These are phyloP conservation scores for Erucastrum elatum DNA, from an alignment of 345 rosid genomes.

Conservation along the genomic window DNA sequence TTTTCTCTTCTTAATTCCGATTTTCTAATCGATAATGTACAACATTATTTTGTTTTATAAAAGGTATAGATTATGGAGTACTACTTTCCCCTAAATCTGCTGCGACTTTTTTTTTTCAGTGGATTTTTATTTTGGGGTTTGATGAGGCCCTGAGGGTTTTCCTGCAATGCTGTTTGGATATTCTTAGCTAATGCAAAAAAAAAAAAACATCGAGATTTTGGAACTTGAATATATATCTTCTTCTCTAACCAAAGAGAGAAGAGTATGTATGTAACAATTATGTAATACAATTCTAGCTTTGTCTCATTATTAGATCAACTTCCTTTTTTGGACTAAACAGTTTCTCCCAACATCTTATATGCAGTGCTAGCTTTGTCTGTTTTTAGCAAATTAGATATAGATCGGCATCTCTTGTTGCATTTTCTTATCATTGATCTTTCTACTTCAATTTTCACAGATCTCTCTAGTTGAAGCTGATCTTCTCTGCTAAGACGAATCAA, in stretches of 20 bases:
- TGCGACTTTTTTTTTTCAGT: conserved; percentile 8
- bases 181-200: background rate
- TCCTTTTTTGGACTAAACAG: conserved; percentile 19
- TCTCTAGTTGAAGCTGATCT: background rate
- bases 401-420: conserved; percentile 6
- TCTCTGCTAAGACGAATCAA: conserved; percentile 15
- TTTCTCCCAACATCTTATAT: conserved; percentile 18
- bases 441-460: conserved; percentile 24
- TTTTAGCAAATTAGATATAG: background rate
- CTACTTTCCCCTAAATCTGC: background rate
- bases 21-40: background rate
- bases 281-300: background rate
- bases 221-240: background rate
- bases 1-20: background rate
- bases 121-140: background rate
- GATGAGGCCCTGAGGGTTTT: background rate
- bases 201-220: background rate
- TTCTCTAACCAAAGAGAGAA: conserved; percentile 5
- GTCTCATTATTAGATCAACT: background rate
- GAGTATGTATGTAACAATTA: background rate
- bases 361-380: conserved; percentile 1
- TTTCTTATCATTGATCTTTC: background rate
- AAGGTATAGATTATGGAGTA: background rate
- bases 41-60: background rate
- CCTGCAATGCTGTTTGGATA: conserved; percentile 12